Evolutionary conservation across 306 rosid genomes (phyloP), one percentile per base, ranked within the genome.

Genomic region (Medicago lupulina): DNA sequence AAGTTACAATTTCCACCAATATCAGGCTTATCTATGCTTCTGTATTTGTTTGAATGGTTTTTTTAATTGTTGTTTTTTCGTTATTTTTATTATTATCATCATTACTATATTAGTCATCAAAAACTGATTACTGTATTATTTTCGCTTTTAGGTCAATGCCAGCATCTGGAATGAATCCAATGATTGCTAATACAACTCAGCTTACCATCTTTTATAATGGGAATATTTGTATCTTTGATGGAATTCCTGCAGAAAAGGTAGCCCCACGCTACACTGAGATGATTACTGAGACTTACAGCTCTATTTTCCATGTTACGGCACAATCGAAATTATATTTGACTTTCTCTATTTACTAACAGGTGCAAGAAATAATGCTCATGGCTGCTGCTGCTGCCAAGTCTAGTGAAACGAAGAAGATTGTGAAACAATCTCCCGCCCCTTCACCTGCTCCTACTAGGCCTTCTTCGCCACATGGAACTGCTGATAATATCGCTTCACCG

Each of bases 241-340:
- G 85, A 62, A 76, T 90, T 39, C 87, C 95, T 64, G 90, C 84
- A 63, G 95, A 90, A 31, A 90, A 90, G 92, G 95, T 87, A 71
- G 43, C 58, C 28, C 46, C 62, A 73, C 19, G 66, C 53, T 40
- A 44, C 71, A 55, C 39, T 16, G 74, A 68, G 13, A 58, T 38
- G 36, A 55, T 12, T 15, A 63, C 40, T 39, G 16, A 79, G 60
- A 58, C 55, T 57, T 47, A 76, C 40, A 51, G 54, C 51, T 46
- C 6, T 15, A 25, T 50, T 78, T 36, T 12, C 16, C 65, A 34
- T 51, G 68, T 21, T 72, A 59, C 40, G 73, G 3, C 16, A 40
- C 65, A 53, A 41, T 59, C 63, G 21, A 17, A 80, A 50, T 46
- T 28, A 6, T 16, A 14, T 28, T 36, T 74, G 63, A 21, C 40